Evolutionary conservation across 73 alveolate species (phyloP), one percentile per base, ranked within the genome.

Genomic region (Paramecium tetraurelia): DNA sequence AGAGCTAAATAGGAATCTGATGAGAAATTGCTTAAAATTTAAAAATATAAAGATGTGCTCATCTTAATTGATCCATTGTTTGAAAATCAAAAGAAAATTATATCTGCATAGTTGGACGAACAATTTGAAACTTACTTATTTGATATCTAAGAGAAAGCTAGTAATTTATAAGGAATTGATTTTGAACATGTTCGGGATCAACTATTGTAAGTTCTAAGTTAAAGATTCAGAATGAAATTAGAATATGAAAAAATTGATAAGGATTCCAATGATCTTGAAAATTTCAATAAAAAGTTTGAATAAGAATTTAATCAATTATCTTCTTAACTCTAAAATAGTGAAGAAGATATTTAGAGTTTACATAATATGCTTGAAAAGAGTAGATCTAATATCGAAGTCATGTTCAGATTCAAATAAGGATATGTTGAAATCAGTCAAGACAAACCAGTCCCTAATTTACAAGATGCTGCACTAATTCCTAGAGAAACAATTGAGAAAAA

Each of bases 391-490:
- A 89, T 89, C 1, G 94, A 89, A 44, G 46, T 89, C 4, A 71
- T 89, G 63, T 31, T 89, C 16, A 89, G 94, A 89, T 89, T 89
- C 29, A 89, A 89, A 53, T 48, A 89, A 71, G 94, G 94, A 11
- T 89, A 71, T 24, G 94, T 89, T 33, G 94, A 89, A 53, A 89
- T 89, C 8, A 77, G 92, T 41, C 41, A 77, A n/a, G 94, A 89
- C 24, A 89, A 89, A 43, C 94, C 94, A 7, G 94, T 89, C 21
- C 94, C 94, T 3, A 71, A 83, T 71, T 70, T 89, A 21, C 27
- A 53, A 20, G 94, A 89, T 69, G 94, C 94, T 4, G 84, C 75
- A 16, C 77, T 89, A 14, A 89, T 89, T 20, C 94, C 94, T 5
- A 89, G 94, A 89, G 84, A 71, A 20, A 85, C 80, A 12, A 89